Conservation (phyloP, 2,329 filamentous ascomycete species). For the Metarhizium rileyi region DNA sequence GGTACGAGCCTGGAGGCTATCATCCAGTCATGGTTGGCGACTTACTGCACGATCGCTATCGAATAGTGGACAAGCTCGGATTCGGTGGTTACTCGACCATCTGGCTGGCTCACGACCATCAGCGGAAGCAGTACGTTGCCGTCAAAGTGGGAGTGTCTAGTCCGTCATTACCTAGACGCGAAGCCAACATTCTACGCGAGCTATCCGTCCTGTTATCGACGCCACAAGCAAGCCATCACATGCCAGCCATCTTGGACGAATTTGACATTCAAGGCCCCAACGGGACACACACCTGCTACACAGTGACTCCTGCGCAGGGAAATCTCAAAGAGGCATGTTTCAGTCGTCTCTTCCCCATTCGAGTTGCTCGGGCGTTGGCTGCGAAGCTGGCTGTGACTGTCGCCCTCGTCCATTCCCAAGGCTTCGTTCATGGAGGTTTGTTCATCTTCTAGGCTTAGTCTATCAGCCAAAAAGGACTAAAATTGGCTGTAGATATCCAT, state of each 20-base stretch:
- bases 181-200: background rate
- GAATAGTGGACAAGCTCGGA: conserved; percentile 27
- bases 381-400: conserved; percentile 12
- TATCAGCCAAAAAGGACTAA: too few species aligned
- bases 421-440: conserved; percentile 16
- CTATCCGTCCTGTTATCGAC: background rate
- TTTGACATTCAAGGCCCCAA: conserved; percentile 4
- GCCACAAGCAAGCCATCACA: background rate
- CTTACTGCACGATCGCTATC: conserved; percentile 17
- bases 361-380: conserved; percentile 1
- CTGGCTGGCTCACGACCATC: conserved; percentile 28
- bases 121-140: conserved; percentile 7
- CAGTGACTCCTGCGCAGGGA: background rate
- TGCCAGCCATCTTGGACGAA: conserved; percentile 4
- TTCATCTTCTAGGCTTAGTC: too few species aligned
- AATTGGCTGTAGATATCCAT: conserved; percentile 19
- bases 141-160: conserved; percentile 4
- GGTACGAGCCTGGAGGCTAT: background rate
- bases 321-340: background rate
- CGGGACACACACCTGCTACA: conserved; percentile 2
- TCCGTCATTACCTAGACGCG: background rate
- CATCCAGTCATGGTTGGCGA: background rate
- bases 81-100: conserved; percentile 29
- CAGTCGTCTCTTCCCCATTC: background rate
- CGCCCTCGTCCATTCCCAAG: conserved; percentile 15